A percentile compares a stretch with the other conserved stretches of the same genome.
These are phyloP conservation scores for Colletotrichum chrysophilum DNA, from an alignment of 2,329 filamentous ascomycete species.

Conservation along the genomic window DNA sequence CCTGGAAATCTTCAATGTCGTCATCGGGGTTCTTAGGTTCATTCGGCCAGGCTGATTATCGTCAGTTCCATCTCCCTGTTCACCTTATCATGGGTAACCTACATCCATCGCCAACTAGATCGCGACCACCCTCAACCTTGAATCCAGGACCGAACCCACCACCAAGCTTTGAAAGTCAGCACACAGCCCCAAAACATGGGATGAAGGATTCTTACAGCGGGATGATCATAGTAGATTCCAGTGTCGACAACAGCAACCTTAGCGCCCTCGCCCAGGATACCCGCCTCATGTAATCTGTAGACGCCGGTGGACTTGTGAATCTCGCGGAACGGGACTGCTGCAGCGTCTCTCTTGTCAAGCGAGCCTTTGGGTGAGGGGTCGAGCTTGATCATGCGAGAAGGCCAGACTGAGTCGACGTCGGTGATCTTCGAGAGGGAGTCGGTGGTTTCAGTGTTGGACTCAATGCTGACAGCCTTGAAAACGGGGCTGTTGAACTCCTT, in stretches of 20 bases:
- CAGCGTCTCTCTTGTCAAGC: background rate
- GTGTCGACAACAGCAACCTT: constrained; percentile 12
- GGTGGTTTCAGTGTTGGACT: background rate
- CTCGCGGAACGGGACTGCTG: constrained; percentile 14
- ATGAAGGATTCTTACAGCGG: background rate
- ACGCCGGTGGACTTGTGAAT: constrained; percentile 43
- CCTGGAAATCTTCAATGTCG: constrained; percentile 38
- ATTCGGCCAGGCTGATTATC: constrained; percentile 19
- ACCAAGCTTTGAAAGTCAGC: background rate
- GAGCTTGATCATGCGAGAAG: background rate
- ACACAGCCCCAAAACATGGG: background rate
- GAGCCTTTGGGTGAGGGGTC: background rate
- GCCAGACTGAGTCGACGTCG: background rate
- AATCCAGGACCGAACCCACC: constrained; percentile 8
- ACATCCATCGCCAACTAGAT: constrained; percentile 14
- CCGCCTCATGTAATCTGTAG: constrained; percentile 38
- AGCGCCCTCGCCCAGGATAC: constrained; percentile 27
- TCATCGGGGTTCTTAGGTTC: constrained; percentile 33
- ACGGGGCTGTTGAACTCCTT: background rate
- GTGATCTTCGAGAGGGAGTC: background rate
- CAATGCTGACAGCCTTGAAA: background rate
- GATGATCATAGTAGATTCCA: constrained; percentile 10
- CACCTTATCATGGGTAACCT: constrained; percentile 16
- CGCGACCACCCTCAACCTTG: constrained; percentile 7
- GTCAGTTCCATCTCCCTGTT: background rate